phyloP scores from a whole-genome alignment of 306 rosid species.

The Gastrolobium villosum region DNA sequence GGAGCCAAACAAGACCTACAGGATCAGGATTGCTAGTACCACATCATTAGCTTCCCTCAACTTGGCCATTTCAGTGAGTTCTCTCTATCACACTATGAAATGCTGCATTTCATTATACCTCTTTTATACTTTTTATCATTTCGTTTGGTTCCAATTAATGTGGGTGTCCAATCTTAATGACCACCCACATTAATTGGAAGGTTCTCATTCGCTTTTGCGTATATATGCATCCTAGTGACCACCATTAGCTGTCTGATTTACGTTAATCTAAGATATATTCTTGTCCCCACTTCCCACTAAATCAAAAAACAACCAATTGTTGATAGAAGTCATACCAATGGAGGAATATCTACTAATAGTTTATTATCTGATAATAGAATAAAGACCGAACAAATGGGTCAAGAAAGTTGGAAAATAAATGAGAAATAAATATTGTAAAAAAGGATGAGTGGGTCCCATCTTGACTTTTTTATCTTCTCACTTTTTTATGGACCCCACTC shows the following conservation, averaged over 20 bases:
- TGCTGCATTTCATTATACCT: not conserved
- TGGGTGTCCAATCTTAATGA: not conserved
- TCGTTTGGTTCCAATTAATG: not conserved
- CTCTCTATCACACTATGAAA: not conserved
- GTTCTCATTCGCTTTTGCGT: not conserved
- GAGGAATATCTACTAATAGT: not conserved
- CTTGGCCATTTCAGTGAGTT: conserved; percentile 79
- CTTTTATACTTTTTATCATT: not conserved
- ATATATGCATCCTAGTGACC: not conserved
- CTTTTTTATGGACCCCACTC: too few relatives aligned
- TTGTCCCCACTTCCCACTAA: not conserved
- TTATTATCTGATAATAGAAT: too few relatives aligned
- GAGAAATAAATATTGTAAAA: not conserved
- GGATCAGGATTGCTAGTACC: conserved; percentile 82
- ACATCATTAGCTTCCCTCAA: conserved; percentile 88
- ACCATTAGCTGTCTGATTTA: conserved; percentile 10
- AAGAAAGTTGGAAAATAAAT: conserved; percentile 5
- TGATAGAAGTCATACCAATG: not conserved
- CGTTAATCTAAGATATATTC: not conserved
- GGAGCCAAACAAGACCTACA: conserved; percentile 72
- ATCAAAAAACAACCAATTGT: not conserved
- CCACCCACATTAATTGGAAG: too few relatives aligned
- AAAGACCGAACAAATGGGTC: not conserved
- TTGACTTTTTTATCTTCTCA: too few relatives aligned
- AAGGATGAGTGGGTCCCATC: too few relatives aligned